These are phyloP conservation scores for Stereocaulon alpinum DNA, from an alignment of 495 filamentous ascomycete genomes.

Conservation along the genomic window DNA sequence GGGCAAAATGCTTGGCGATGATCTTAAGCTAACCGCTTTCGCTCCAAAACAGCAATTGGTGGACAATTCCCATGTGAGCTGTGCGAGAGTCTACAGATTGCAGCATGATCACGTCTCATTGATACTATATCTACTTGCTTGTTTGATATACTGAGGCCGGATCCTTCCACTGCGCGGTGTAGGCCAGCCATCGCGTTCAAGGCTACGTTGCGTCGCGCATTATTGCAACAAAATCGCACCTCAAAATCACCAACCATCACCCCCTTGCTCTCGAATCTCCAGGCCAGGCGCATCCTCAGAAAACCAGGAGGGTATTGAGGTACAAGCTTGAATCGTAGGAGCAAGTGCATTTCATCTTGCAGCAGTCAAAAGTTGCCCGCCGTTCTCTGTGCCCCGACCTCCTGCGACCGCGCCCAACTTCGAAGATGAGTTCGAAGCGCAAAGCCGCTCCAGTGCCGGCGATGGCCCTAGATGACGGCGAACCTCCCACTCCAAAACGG, in stretches of 20 bases:
- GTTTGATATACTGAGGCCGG: neutral
- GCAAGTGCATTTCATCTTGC: neutral
- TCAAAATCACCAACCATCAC: neutral
- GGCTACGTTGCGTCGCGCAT: neutral
- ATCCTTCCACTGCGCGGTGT: neutral
- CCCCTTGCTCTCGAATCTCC: neutral
- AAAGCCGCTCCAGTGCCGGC: constrained; percentile 40
- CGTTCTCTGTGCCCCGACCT: neutral
- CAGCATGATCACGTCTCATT: neutral
- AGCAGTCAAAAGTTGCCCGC: constrained; percentile 4
- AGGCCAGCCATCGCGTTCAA: neutral
- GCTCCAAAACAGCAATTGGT: constrained; percentile 12
- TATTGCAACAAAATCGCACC: constrained; percentile 1
- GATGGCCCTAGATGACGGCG: constrained; percentile 30
- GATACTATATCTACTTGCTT: neutral
- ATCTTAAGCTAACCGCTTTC: constrained; percentile 6
- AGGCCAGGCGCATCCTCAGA: neutral
- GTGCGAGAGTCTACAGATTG: neutral
- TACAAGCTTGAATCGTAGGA: neutral
- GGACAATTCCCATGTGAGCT: constrained; percentile 6
- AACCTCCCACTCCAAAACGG: constrained; percentile 48
- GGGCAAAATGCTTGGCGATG: constrained; percentile 14
- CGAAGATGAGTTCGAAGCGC: constrained; percentile 57
- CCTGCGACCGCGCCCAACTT: constrained; percentile 12
- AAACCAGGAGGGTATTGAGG: neutral